Evolutionary conservation across 2,329 filamentous ascomycete species (phyloP), one percentile per base, ranked within the genome.

Genomic region (Fusarium pseudograminearum): DNA sequence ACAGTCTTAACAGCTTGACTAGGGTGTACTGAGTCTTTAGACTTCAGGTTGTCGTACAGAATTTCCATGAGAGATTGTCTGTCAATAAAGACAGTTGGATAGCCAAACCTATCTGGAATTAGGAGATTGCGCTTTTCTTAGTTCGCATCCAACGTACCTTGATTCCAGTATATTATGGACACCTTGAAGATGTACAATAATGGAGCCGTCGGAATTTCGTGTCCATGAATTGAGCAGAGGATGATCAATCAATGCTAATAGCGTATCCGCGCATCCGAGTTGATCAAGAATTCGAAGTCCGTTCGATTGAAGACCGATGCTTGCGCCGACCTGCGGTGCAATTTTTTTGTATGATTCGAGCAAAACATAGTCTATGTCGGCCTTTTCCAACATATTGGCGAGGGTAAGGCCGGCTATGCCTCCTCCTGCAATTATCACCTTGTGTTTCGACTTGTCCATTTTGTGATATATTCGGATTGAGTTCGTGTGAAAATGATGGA

Each of bases 221-320:
- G n/a, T 1, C 2, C 31, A 65, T 1, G 20, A 16, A 15, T 71
- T 4, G 0, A 41, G n/a, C 0, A 48, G 24, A 18, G 62, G 50
- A 1, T 36, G 22, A 0, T 54, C 36, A 2, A 62, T 9, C 0
- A 67, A 4, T 4, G 57, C 38, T 1, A 38, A 9, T 0, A 67
- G 44, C 1, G 57, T 26, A 1, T 64, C 36, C 0, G 46, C 52
- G 15, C 65, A 67, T 4, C 14, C 52, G 0, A 67, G 11, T 9
- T 88, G 86, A 52, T 87, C 85, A 1, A 87, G 71, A 9, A 87
- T 82, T 1, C 81, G 77, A 6, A 75, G 59, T 1, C 82, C 82
- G 20, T 83, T 78, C 0, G 85, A 77, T 0, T 79, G 63, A 1
- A 87, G 67, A 2, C 78, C 83, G 30, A 88, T 84, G 5, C 79